Percentiles rank a stretch among this genome's conserved stretches.
Evolutionary conservation across 2,329 filamentous ascomycete genomes (phyloP).

Genomic region (Ophiocordyceps camponoti-floridani): DNA sequence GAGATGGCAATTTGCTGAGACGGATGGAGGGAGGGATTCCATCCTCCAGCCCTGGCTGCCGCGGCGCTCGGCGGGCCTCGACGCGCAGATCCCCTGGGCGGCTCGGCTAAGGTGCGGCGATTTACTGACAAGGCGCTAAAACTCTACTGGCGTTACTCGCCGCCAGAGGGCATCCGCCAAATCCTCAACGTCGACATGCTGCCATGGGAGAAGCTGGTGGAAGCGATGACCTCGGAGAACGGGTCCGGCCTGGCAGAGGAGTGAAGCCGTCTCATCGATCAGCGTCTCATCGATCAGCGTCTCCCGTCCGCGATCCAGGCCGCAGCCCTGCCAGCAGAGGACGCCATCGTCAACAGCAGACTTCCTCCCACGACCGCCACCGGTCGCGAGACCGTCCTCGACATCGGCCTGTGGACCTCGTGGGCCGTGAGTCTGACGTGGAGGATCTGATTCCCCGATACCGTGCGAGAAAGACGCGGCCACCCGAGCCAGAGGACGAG

Average conservation of each 20-base stretch:
- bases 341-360: slow-evolving; percentile 13
- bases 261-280: slow-evolving; percentile 13
- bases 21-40: too few species aligned
- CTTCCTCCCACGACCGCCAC: slow-evolving; percentile 17
- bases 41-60: neutral
- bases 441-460: slow-evolving; percentile 21
- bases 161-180: slow-evolving; percentile 11
- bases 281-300: slow-evolving; percentile 14
- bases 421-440: slow-evolving; percentile 11
- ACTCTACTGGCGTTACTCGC: slow-evolving; percentile 14
- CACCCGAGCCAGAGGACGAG: slow-evolving; percentile 11
- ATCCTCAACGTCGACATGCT: slow-evolving; percentile 19
- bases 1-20: too few species aligned
- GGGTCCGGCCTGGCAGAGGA: slow-evolving; percentile 17
- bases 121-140: slow-evolving; percentile 19
- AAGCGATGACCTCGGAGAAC: slow-evolving; percentile 18
- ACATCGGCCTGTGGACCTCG: slow-evolving; percentile 9
- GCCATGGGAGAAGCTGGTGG: slow-evolving; percentile 21
- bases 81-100: slow-evolving; percentile 5
- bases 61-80: neutral
- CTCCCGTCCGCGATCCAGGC: slow-evolving; percentile 11
- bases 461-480: slow-evolving; percentile 13
- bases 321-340: slow-evolving; percentile 8
- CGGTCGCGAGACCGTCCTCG: slow-evolving; percentile 17
- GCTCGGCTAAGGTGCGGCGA: slow-evolving; percentile 21